Conservation (phyloP, 2,329 filamentous ascomycete genomes). For the Colletotrichum karsti region DNA sequence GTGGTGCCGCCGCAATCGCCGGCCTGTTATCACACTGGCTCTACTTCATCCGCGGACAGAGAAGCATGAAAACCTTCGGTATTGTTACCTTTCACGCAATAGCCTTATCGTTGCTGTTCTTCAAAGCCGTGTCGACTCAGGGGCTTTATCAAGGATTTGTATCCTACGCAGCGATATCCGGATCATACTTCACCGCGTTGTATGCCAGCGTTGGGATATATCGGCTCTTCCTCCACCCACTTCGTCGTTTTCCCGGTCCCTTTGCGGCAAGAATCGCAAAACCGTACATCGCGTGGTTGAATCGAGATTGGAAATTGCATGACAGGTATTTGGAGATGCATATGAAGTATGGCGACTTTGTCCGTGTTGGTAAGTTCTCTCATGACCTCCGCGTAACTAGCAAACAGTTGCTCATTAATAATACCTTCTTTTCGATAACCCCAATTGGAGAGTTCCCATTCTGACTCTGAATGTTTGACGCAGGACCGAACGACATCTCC, state of each 20-base stretch:
- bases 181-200: slow-evolving; percentile 16
- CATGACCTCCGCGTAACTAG: too few relatives aligned
- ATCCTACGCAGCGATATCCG: not conserved
- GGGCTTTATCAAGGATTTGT: not conserved
- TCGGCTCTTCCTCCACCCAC: slow-evolving; percentile 31
- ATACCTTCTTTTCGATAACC: too few relatives aligned
- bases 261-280: slow-evolving; percentile 26
- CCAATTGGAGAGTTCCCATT: too few relatives aligned
- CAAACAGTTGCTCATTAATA: too few relatives aligned
- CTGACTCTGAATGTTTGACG: not conserved
- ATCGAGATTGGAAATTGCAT: slow-evolving; percentile 17
- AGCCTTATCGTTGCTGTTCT: not conserved
- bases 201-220: slow-evolving; percentile 37
- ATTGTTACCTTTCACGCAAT: slow-evolving; percentile 3
- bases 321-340: slow-evolving; percentile 1
- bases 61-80: not conserved
- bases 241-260: slow-evolving; percentile 30
- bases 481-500: slow-evolving; percentile 33
- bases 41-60: slow-evolving; percentile 19
- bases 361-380: slow-evolving; percentile 29
- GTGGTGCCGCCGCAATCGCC: not conserved
- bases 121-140: not conserved
- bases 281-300: slow-evolving; percentile 19
- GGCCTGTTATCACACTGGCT: slow-evolving; percentile 25
- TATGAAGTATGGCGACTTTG: slow-evolving; percentile 27